Evolutionary conservation across 208 protist species (phyloP).

Genomic region (Phytomonas sp.): DNA sequence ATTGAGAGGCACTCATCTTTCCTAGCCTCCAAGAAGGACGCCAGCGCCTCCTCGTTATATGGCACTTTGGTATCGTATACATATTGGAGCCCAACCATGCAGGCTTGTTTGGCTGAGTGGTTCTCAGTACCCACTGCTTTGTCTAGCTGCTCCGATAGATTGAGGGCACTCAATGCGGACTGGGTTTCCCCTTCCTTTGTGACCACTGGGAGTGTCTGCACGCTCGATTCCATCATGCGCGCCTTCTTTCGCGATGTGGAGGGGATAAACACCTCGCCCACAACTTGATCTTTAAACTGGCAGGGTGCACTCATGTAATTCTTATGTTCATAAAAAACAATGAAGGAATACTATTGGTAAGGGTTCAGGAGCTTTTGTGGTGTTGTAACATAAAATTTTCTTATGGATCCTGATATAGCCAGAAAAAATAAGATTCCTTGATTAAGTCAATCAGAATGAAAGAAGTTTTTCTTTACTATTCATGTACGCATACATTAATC

Average conservation of each 20-base stretch:
- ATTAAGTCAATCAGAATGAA: neutral
- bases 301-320: constrained; percentile 36
- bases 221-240: constrained; percentile 18
- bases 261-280: constrained; percentile 57
- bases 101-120: constrained; percentile 31
- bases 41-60: constrained; percentile 51
- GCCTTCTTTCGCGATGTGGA: constrained; percentile 53
- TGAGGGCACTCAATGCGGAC: constrained; percentile 57
- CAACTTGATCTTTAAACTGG: constrained; percentile 71
- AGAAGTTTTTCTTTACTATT: constrained; percentile 1
- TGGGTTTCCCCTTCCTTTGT: constrained; percentile 37
- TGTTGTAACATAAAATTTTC: neutral
- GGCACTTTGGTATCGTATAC: constrained; percentile 44
- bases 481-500: neutral
- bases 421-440: neutral
- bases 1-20: constrained; percentile 51
- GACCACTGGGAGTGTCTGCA: constrained; percentile 43
- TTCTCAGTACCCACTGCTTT: constrained; percentile 56
- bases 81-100: constrained; percentile 71
- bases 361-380: neutral
- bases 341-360: neutral
- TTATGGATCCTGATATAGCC: constrained; percentile 8
- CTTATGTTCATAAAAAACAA: neutral
- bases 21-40: constrained; percentile 45
- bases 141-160: constrained; percentile 43